phyloP scores from a whole-genome alignment of 805 yeast genomes.

The Candida sanyiensis region DNA sequence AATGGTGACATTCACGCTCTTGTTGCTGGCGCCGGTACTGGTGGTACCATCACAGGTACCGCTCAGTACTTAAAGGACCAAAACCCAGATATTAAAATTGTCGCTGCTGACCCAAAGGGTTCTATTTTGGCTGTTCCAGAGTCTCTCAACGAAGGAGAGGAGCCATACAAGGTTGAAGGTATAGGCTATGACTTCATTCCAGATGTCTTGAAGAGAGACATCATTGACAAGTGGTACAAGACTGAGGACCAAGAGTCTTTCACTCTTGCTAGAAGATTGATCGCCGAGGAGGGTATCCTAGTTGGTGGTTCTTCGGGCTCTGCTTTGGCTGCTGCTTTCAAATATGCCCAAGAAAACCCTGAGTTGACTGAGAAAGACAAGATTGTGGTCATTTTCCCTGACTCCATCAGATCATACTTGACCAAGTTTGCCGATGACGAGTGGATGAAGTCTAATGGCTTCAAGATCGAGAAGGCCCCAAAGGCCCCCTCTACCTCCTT shows the following conservation, averaged over 20 bases:
- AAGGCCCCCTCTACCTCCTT: constrained; percentile 38
- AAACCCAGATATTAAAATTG: constrained; percentile 52
- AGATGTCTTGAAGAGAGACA: constrained; percentile 61
- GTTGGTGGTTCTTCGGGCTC: constrained; percentile 90
- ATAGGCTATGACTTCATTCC: constrained; percentile 89
- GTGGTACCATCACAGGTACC: constrained; percentile 86
- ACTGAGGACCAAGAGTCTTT: constrained; percentile 80
- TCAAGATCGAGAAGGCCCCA: constrained; percentile 48
- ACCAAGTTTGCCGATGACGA: constrained; percentile 87
- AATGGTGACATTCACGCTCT: constrained; percentile 63
- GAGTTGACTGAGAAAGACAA: constrained; percentile 65
- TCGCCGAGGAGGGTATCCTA: constrained; percentile 77
- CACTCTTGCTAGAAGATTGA: constrained; percentile 73
- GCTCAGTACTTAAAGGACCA: constrained; percentile 70
- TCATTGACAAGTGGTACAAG: constrained; percentile 77
- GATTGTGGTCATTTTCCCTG: constrained; percentile 80
- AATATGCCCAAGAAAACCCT: constrained; percentile 55
- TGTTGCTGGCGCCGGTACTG: constrained; percentile 92
- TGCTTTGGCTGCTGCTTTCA: constrained; percentile 73
- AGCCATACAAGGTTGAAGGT: constrained; percentile 79
- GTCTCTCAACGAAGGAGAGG: constrained; percentile 49
- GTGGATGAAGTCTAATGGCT: constrained; percentile 79
- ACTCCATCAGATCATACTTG: constrained; percentile 78
- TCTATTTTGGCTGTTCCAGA: constrained; percentile 81
- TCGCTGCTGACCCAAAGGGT: constrained; percentile 85